These are phyloP conservation scores for Helminthosporium solani DNA, from an alignment of 2,329 filamentous ascomycete species.

Conservation along the genomic window DNA sequence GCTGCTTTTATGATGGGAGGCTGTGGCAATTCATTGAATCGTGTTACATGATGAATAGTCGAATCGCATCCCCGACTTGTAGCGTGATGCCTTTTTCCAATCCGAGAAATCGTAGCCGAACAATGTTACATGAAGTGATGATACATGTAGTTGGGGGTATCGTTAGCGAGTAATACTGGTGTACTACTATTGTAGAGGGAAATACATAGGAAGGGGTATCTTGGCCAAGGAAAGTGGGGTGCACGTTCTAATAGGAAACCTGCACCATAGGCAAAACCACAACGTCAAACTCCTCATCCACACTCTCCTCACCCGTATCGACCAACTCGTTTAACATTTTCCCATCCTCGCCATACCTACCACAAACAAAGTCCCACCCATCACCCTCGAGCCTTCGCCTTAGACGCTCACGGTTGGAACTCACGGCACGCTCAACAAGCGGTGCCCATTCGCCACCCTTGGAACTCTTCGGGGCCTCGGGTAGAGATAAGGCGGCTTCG, in stretches of 20 bases:
- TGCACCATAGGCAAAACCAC: conserved; percentile 24
- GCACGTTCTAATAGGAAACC: conserved; percentile 11
- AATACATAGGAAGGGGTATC: background rate
- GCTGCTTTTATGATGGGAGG: background rate
- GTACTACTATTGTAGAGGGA: background rate
- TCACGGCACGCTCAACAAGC: conserved; percentile 27
- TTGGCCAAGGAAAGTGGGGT: background rate
- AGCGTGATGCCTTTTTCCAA: background rate
- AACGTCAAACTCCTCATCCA: conserved; percentile 40
- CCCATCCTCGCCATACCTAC: conserved; percentile 28
- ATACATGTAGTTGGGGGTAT: conserved; percentile 16
- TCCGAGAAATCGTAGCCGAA: background rate
- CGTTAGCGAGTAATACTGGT: conserved; percentile 4
- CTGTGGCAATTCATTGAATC: too few relatives aligned
- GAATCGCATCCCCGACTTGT: too few relatives aligned
- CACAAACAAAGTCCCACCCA: conserved; percentile 37
- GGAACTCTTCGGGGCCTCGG: background rate
- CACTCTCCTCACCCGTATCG: conserved; percentile 24
- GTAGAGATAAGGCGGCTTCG: conserved; percentile 10
- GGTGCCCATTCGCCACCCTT: conserved; percentile 15
- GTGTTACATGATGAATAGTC: too few relatives aligned
- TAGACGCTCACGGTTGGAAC: conserved; percentile 32
- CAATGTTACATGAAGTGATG: conserved; percentile 11
- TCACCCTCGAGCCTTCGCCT: conserved; percentile 33
- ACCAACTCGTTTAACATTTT: conserved; percentile 14